These are phyloP conservation scores for Gryganskiella cystojenkinii DNA, from an alignment of 192 early-diverging fungal species.

Conservation along the genomic window DNA sequence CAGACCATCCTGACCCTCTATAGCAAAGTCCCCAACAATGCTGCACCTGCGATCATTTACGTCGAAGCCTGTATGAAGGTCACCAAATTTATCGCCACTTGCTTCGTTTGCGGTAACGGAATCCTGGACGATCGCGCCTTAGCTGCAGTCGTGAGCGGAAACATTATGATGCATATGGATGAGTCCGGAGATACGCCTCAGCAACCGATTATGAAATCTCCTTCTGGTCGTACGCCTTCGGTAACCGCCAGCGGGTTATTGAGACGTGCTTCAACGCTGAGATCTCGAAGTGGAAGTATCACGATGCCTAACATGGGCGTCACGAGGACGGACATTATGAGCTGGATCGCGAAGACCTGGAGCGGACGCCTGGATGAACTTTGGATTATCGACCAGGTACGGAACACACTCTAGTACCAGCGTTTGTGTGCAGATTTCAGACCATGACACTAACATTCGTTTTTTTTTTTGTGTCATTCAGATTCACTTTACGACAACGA, in stretches of 20 bases:
- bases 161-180: conserved; percentile 30
- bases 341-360: conserved; percentile 43
- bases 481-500: conserved; percentile 61
- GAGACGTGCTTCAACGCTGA: conserved; percentile 33
- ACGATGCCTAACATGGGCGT: conserved; percentile 23
- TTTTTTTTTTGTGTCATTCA: no score
- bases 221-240: conserved; percentile 18
- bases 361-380: conserved; percentile 46
- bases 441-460: not conserved
- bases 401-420: not conserved
- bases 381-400: conserved; percentile 46
- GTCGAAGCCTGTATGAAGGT: conserved; percentile 76
- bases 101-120: conserved; percentile 43
- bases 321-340: conserved; percentile 43
- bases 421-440: not conserved
- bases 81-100: conserved; percentile 68
- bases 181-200: not conserved
- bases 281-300: conserved; percentile 39
- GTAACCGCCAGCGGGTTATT: conserved; percentile 26
- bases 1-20: conserved; percentile 73
- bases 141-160: conserved; percentile 43
- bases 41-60: conserved; percentile 68
- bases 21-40: conserved; percentile 61
- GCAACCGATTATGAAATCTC: conserved; percentile 33
- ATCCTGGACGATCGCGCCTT: conserved; percentile 45